Percentiles rank a stretch among this genome's conserved stretches.
phyloP scores from a whole-genome alignment of 129 eudicot species.

The Saussurea involucrata region DNA sequence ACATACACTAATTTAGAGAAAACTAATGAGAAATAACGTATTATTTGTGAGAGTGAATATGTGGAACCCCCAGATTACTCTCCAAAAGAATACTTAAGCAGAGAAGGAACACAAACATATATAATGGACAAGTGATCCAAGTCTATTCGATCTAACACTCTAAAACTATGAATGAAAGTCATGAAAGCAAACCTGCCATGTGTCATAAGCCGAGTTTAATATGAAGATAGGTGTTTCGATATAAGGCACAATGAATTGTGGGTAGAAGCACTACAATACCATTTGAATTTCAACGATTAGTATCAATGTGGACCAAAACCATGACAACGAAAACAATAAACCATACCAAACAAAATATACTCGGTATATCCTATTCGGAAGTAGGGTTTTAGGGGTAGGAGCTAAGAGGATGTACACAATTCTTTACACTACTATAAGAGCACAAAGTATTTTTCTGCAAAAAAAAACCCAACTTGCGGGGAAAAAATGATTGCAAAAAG shows the following conservation, averaged over 20 bases:
- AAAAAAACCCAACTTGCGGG: background rate
- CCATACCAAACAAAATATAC: background rate
- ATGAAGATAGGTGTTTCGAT: slow-evolving; percentile 33
- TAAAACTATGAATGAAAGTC: background rate
- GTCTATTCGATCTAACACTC: background rate
- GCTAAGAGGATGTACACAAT: background rate
- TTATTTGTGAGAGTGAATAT: background rate
- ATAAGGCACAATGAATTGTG: slow-evolving; percentile 24
- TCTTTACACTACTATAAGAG: background rate
- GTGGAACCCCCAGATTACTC: background rate
- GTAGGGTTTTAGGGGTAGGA: background rate
- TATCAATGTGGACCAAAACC: background rate
- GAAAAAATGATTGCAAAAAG: background rate
- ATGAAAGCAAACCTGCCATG: slow-evolving; percentile 33
- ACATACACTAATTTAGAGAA: background rate
- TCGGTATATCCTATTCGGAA: background rate
- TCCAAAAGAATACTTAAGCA: background rate
- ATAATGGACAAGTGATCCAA: background rate
- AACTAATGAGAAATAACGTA: background rate
- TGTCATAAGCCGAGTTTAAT: slow-evolving; percentile 41
- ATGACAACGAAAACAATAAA: background rate
- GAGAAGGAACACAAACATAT: background rate
- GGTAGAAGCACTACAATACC: slow-evolving; percentile 33
- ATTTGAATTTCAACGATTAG: background rate
- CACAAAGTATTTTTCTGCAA: background rate